These are phyloP conservation scores for Agrostemma githago DNA, from an alignment of 148 eudicot species.

Conservation along the genomic window DNA sequence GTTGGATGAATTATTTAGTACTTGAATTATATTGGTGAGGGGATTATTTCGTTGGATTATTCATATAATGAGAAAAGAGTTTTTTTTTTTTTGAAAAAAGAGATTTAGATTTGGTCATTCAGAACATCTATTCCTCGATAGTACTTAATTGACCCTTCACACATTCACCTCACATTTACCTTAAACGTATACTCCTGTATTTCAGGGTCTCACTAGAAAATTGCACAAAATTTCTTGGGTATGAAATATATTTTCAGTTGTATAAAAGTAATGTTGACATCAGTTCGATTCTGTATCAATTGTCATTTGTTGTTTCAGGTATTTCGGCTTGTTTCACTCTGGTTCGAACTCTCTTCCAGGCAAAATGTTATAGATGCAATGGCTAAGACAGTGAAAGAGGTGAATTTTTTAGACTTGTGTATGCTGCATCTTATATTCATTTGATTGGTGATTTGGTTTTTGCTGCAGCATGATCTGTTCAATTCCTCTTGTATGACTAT, in stretches of 20 bases:
- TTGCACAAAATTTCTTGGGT: neutral
- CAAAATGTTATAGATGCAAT: conserved; percentile 71
- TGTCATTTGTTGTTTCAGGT: conserved; percentile 47
- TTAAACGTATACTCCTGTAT: neutral
- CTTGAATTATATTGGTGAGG: no score
- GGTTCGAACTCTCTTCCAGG: conserved; percentile 81
- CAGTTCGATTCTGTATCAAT: neutral
- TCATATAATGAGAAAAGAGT: no score
- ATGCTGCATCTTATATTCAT: neutral
- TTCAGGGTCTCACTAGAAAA: neutral
- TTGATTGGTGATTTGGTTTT: conserved; percentile 3
- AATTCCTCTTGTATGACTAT: neutral
- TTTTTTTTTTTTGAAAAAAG: no score
- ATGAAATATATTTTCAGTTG: neutral
- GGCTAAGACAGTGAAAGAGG: conserved; percentile 80
- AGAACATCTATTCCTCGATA: no score
- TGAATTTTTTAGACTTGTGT: conserved; percentile 16
- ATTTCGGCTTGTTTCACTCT: conserved; percentile 93
- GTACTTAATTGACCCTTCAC: neutral
- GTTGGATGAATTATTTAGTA: no score
- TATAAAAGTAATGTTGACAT: neutral
- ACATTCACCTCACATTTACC: neutral
- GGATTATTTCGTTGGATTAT: no score
- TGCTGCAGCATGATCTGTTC: conserved; percentile 9
- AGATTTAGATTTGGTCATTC: no score